Base-by-base conservation (phyloP, 2,329 filamentous ascomycete genomes). In the Colletotrichum brevisporum region DNA sequence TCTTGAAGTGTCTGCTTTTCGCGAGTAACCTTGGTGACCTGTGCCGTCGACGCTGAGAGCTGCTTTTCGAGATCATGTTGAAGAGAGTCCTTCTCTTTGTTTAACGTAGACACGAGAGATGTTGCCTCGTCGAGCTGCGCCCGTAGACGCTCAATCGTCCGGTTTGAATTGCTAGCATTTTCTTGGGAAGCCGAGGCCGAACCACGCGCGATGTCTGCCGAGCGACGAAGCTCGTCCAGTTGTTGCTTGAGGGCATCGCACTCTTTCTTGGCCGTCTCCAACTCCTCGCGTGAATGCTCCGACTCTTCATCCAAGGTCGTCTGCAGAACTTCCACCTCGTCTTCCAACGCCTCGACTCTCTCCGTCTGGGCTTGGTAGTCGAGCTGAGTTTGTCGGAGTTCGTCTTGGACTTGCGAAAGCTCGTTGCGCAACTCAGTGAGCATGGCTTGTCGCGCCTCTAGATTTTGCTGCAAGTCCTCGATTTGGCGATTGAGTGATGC, bases 241-340 rank as follows among this genome's bases (percentile, higher is more conserved):
- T 89, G 83, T 41, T 78, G 77, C 59, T 79, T 78, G 12, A 88
- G 76, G 18, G 78, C 74, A 45, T 83, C 80, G 62, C 83, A 84
- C 72, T 86, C 81, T 61, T 84, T 79, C 64, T 82, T 83, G 15
- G 83, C 80, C 52, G 80, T 78, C 58, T 80, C 75, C 10, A 86
- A 75, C 52, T 86, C 83, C 47, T 83, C 79, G 16, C 82, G 87
- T 6, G 86, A 86, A 67, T 88, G 86, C 71, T 91, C 88, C 51
- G 86, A 86, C 76, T 92, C 90, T 69, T 91, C 87, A 57, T 92
- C 90, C 51, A 91, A 79, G 45, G 86, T 88, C 24, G 85, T 84
- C 76, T 94, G 91, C 15, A 95, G 80, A 31, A 93, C 88, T 61
- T 93, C 90, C n/a, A 94, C 85, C 76, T 94, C 92, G 72, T 94